A percentile compares a stretch with the other conserved stretches of the same genome.
These are phyloP conservation scores for Ganoderma leucocontextum DNA, from an alignment of 1,284 basidiomycete genomes.

Conservation along the genomic window DNA sequence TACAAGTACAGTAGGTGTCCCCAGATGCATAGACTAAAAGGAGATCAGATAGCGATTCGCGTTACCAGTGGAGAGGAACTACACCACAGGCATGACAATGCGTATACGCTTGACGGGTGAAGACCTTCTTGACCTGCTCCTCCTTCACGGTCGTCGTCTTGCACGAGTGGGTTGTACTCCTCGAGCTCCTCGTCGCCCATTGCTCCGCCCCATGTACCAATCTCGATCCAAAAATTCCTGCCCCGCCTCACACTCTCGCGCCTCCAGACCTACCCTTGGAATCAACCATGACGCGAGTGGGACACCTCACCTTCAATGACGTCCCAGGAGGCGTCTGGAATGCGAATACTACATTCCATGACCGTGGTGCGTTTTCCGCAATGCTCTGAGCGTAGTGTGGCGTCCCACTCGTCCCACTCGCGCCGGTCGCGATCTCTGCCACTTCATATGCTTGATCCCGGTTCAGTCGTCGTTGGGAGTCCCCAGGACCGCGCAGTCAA, in stretches of 20 bases:
- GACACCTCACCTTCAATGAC: conserved; percentile 73
- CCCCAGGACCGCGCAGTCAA: too few species aligned
- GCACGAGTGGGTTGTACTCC: conserved; percentile 91
- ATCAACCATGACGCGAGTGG: conserved; percentile 61
- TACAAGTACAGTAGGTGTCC: too few species aligned
- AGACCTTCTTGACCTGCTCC: conserved; percentile 85
- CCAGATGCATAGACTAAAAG: too few species aligned
- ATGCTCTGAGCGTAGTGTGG: too few species aligned
- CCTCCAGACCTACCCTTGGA: conserved; percentile 61
- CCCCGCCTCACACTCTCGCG: conserved; percentile 94
- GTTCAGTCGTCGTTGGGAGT: too few species aligned
- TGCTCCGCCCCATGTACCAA: conserved; percentile 96
- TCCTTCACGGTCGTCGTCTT: conserved; percentile 89
- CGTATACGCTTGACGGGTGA: conserved; percentile 93
- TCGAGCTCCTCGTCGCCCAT: conserved; percentile 85
- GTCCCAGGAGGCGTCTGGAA: conserved; percentile 91
- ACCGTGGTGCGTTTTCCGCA: conserved; percentile 80
- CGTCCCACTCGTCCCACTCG: conserved; percentile 77
- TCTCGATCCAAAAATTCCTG: conserved; percentile 89
- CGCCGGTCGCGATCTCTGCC: conserved; percentile 22
- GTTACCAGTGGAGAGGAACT: background rate
- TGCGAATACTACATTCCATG: conserved; percentile 85
- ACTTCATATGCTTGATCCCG: too few species aligned
- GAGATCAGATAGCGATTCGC: background rate
- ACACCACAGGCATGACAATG: too few species aligned